A percentile compares a stretch with the other conserved stretches of the same genome.
Evolutionary conservation across 257 asterid genomes (phyloP).

Genomic region (Coffea canephora): DNA sequence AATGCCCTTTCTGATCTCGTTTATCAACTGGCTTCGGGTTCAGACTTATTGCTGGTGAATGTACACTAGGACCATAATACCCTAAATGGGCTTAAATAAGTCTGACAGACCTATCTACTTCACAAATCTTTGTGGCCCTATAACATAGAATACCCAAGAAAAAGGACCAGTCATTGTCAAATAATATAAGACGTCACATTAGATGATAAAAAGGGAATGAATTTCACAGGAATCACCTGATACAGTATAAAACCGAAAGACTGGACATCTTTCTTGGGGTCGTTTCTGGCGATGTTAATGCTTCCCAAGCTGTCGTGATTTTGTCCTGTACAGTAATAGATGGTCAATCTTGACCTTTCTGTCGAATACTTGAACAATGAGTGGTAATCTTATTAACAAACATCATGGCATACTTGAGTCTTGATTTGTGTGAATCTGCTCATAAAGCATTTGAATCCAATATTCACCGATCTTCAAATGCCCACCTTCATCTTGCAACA

Average conservation of each 20-base stretch:
- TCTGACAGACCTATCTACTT: background rate
- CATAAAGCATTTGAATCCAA: constrained; percentile 62
- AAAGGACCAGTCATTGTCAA: background rate
- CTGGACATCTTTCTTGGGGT: constrained; percentile 44
- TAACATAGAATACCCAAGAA: background rate
- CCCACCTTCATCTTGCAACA: constrained; percentile 60
- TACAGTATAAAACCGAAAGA: constrained; percentile 46
- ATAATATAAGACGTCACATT: background rate
- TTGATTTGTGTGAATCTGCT: constrained; percentile 42
- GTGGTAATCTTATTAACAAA: background rate
- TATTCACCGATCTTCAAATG: constrained; percentile 62
- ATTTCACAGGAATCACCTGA: constrained; percentile 35
- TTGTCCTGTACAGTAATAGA: constrained; percentile 23
- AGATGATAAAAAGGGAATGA: background rate
- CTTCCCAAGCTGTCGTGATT: constrained; percentile 6
- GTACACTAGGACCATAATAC: background rate
- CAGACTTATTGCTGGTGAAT: background rate
- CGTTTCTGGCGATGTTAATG: constrained; percentile 19
- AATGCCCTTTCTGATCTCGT: background rate
- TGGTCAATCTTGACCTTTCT: background rate
- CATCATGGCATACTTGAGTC: constrained; percentile 32
- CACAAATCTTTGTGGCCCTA: background rate
- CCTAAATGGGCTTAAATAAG: background rate
- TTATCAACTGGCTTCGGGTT: background rate
- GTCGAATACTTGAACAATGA: background rate